These are phyloP conservation scores for Lagenidium giganteum DNA, from an alignment of 352 stramenopile genomes.

Conservation along the genomic window DNA sequence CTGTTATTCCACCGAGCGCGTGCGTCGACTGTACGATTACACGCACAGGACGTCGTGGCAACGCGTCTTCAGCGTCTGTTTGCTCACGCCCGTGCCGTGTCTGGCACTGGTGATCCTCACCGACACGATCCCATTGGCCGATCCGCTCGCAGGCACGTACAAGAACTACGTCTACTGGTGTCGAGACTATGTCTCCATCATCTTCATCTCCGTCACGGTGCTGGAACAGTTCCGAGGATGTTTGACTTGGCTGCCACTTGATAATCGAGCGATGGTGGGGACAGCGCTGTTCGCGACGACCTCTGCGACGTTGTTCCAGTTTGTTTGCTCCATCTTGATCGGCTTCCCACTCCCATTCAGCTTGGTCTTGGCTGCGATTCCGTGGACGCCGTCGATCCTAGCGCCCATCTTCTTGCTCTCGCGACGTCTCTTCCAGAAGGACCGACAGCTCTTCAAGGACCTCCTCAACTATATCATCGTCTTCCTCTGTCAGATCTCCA, in stretches of 20 bases:
- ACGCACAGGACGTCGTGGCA: neutral
- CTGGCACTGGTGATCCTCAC: neutral
- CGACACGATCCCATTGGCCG: constrained; percentile 6
- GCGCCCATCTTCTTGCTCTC: neutral
- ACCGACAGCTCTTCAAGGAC: neutral
- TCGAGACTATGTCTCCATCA: neutral
- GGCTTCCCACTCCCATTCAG: constrained; percentile 10
- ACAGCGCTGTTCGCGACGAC: no score
- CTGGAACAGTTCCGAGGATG: neutral
- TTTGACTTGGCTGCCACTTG: neutral
- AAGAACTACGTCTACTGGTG: constrained; percentile 2
- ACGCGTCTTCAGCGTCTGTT: constrained; percentile 1
- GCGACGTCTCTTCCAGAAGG: neutral
- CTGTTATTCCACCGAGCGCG: constrained; percentile 6
- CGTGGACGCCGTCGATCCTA: constrained; percentile 20
- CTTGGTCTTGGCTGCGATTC: constrained; percentile 19
- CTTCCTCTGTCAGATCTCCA: constrained; percentile 2
- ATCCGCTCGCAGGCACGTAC: neutral
- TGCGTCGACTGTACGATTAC: constrained; percentile 1
- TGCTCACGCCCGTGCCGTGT: constrained; percentile 4
- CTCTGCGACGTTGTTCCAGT: neutral
- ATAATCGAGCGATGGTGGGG: no score
- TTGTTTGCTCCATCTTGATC: neutral
- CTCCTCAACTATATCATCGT: constrained; percentile 5
- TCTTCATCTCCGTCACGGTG: neutral